These are phyloP conservation scores for Fraxinus platypoda DNA, from an alignment of 305 asterid species.

Conservation along the genomic window DNA sequence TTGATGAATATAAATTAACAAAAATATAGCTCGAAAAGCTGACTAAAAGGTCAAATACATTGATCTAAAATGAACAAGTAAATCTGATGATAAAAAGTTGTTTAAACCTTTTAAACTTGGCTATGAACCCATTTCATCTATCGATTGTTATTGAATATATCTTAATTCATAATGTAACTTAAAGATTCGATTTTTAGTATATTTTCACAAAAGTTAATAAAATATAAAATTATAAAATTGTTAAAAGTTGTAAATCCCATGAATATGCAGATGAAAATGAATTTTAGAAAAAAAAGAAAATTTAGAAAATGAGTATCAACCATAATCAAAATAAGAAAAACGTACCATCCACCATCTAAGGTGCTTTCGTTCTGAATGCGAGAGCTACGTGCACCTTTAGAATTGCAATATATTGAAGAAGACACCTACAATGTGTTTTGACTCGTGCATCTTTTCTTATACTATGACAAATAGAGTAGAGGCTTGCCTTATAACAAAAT, in stretches of 20 bases:
- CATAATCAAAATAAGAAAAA: not conserved
- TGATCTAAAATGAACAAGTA: no score
- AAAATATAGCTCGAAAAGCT: not conserved
- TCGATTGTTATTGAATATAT: not conserved
- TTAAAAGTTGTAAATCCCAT: no score
- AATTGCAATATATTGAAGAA: no score
- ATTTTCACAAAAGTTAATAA: no score
- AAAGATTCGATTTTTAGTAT: no score
- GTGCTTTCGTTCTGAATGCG: not conserved
- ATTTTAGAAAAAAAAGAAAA: no score
- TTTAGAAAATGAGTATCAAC: not conserved
- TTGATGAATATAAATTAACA: not conserved
- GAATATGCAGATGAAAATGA: no score
- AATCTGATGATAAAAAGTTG: not conserved
- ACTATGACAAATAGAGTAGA: not conserved
- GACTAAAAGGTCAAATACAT: not conserved
- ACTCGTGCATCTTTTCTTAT: not conserved
- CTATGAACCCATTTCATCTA: not conserved
- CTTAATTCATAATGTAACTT: no score
- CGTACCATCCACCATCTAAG: not conserved
- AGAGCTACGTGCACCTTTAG: not conserved
- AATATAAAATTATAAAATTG: no score
- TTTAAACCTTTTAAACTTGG: not conserved
- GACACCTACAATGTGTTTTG: not conserved
- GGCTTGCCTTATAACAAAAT: not conserved